Conservation (phyloP, 2,329 filamentous ascomycete species). For the Pseudogymnoascus sp. region DNA sequence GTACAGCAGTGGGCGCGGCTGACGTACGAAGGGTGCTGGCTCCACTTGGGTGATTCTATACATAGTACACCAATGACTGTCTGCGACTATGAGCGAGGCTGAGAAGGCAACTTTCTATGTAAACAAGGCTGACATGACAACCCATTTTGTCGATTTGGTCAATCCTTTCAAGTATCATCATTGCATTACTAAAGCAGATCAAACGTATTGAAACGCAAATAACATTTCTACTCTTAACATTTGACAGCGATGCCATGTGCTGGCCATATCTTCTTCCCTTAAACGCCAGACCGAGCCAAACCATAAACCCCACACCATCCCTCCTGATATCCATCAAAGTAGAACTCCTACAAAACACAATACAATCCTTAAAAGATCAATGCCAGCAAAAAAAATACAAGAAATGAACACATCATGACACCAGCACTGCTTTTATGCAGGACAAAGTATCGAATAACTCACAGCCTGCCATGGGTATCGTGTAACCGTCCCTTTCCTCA, state of each 20-base stretch:
- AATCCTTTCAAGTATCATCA: not conserved
- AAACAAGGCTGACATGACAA: slow-evolving; percentile 2
- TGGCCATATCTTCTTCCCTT: not conserved
- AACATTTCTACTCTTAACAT: slow-evolving; percentile 5
- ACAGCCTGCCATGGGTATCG: not conserved
- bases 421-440: not conserved
- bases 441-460: not conserved
- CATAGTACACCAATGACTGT: not conserved
- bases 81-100: not conserved
- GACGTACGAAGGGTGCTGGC: not conserved
- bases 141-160: not conserved
- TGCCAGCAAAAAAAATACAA: slow-evolving; percentile 1
- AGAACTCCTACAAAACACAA: slow-evolving; percentile 5
- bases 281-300: not conserved
- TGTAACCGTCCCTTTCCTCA: not conserved
- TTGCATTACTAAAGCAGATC: not conserved
- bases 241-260: not conserved
- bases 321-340: slow-evolving; percentile 6
- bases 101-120: not conserved
- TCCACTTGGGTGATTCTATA: not conserved
- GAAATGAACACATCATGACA: slow-evolving; percentile 1
- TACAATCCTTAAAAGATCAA: not conserved
- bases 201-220: not conserved
- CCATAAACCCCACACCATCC: not conserved
- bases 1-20: not conserved